Conservation (phyloP, 352 stramenopile species). For the Globisporangium carolinianum region DNA sequence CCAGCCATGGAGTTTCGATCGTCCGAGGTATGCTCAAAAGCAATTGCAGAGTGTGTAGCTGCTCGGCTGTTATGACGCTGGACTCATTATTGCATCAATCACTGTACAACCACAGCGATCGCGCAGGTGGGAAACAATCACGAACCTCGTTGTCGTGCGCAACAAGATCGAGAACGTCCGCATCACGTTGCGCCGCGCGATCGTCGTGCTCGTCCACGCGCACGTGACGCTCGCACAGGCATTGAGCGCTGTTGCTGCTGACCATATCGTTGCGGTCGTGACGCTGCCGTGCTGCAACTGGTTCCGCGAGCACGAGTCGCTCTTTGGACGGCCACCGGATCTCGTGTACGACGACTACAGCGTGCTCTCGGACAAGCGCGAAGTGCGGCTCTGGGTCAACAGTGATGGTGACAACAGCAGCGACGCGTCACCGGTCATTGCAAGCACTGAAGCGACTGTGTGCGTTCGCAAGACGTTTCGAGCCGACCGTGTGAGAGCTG, state of each 20-base stretch:
- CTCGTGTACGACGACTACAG: conserved; percentile 83
- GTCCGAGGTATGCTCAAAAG: conserved; percentile 21
- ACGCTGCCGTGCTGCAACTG: conserved; percentile 82
- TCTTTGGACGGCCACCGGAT: conserved; percentile 44
- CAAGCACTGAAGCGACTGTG: conserved; percentile 40
- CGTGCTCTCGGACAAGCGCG: conserved; percentile 69
- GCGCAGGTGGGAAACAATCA: conserved; percentile 37
- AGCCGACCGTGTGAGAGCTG: background rate
- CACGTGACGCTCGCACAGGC: conserved; percentile 75
- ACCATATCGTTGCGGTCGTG: conserved; percentile 51
- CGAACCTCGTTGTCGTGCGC: conserved; percentile 66
- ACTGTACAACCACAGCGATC: conserved; percentile 20
- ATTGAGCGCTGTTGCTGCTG: conserved; percentile 51
- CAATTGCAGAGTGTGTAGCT: too few relatives aligned
- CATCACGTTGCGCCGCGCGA: conserved; percentile 43
- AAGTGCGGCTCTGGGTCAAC: conserved; percentile 50
- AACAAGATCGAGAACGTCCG: conserved; percentile 84
- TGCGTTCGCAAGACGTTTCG: conserved; percentile 35
- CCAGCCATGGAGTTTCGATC: conserved; percentile 62
- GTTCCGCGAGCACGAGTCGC: conserved; percentile 61
- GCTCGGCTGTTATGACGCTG: too few relatives aligned
- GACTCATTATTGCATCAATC: too few relatives aligned
- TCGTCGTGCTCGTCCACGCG: conserved; percentile 73
- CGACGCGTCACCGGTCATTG: conserved; percentile 7
- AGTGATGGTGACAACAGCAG: background rate